These are phyloP conservation scores for Podospora pseudopauciseta DNA, from an alignment of 495 filamentous ascomycete species.

Conservation along the genomic window DNA sequence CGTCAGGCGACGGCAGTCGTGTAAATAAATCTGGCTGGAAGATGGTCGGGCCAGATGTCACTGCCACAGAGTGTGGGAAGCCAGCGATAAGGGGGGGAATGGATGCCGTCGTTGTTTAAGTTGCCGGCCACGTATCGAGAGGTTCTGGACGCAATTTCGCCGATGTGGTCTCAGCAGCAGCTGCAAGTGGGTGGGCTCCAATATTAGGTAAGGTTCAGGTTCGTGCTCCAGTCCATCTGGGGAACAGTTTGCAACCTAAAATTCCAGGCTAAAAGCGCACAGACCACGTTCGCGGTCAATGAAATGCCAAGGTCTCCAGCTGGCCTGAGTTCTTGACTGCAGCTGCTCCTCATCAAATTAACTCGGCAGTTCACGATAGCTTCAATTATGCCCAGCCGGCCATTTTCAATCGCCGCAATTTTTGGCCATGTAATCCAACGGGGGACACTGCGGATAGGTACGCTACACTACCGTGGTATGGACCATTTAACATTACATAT, in stretches of 20 bases:
- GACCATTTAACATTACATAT: no score
- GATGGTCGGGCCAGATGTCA: background rate
- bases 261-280: background rate
- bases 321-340: background rate
- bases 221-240: slow-evolving; percentile 15
- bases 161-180: slow-evolving; percentile 30
- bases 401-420: no score
- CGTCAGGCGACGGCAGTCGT: background rate
- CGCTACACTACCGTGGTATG: no score
- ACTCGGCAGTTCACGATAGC: background rate
- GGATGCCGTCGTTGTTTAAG: slow-evolving; percentile 16
- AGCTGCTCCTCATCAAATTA: background rate
- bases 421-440: no score
- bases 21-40: slow-evolving; percentile 4
- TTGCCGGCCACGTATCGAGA: slow-evolving; percentile 34
- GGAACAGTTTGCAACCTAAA: background rate
- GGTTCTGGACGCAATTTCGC: slow-evolving; percentile 32
- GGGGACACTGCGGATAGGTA: no score
- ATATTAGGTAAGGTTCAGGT: slow-evolving; percentile 27
- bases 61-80: background rate
- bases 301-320: background rate
- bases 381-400: background rate
- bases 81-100: background rate
- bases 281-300: background rate
- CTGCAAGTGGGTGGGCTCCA: slow-evolving; percentile 20